Base-by-base conservation (phyloP, 2,329 filamentous ascomycete genomes). In the Colletotrichum caudatum region DNA sequence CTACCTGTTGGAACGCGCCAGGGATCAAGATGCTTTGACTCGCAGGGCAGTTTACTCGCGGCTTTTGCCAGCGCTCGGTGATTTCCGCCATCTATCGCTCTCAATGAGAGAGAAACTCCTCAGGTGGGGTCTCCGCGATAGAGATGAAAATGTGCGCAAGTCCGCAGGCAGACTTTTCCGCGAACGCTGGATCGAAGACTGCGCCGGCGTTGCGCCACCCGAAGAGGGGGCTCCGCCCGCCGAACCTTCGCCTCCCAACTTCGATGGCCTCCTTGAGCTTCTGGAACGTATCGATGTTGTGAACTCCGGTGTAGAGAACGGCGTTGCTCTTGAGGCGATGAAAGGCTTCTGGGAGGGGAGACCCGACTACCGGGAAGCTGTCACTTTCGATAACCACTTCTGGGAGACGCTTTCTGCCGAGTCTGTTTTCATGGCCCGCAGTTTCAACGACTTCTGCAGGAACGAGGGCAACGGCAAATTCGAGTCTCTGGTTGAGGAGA, bases 141-240 rank as follows among this genome's bases (percentile, higher is more conserved):
- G 96, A 80, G 96, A 99, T 75, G 95, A 98, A 75, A 94, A 93
- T 76, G 96, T 99, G 16, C 91, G 95, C 64, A 97, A 97, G 80
- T 95, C 95, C 11, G 93, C 96, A 4, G 94, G 93, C 9, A 92
- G 93, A 57, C 86, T 98, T 8, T 99, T 99, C 83, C 91, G 93
- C 73, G 95, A 98, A 78, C 90, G 94, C n/a, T 99, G 96, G 96
- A 95, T 99, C 73, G 95, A 98, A 78, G 94, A 98, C 78, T 98
- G 95, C 76, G 94, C 93, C 7, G 92, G 92, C 2, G 86, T 88
- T 1, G 84, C 87, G 9, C 88, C 91, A 48, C 88, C 89, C 60
- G 85, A 86, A 23, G 89, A 89, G 50, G 83, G 87, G 12, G 88
- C 88, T 39, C 87, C 87, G 59, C 86, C 87, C 6, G 82, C 82